A percentile compares a stretch with the other conserved stretches of the same genome.
phyloP scores from a whole-genome alignment of 2,329 filamentous ascomycete genomes.

The Xylaria sp. region DNA sequence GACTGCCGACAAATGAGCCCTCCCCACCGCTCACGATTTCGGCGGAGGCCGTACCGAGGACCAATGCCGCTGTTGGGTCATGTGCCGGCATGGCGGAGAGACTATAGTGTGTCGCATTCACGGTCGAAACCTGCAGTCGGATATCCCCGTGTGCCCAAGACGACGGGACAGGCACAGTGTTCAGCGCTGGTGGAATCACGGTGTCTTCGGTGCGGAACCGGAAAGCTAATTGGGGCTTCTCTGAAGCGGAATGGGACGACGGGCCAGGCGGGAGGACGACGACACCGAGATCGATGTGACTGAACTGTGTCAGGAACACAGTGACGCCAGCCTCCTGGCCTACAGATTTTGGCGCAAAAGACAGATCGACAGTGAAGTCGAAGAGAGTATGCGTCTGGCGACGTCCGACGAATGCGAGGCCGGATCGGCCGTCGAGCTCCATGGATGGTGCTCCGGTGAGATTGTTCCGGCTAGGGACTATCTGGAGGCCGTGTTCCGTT shows the following conservation, averaged over 20 bases:
- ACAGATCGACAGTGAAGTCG: slow-evolving; percentile 30
- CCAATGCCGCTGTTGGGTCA: slow-evolving; percentile 16
- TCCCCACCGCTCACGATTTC: slow-evolving; percentile 31
- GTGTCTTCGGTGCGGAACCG: slow-evolving; percentile 29
- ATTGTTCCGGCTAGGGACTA: slow-evolving; percentile 28
- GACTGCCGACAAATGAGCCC: slow-evolving; percentile 32
- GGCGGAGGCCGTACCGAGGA: slow-evolving; percentile 28
- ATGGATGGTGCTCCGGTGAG: slow-evolving; percentile 25
- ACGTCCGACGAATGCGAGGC: slow-evolving; percentile 31
- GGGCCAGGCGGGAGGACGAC: slow-evolving; percentile 19
- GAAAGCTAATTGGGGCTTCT: slow-evolving; percentile 21
- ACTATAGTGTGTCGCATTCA: slow-evolving; percentile 30
- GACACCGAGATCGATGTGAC: slow-evolving; percentile 33
- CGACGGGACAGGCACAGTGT: slow-evolving; percentile 22
- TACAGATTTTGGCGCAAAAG: slow-evolving; percentile 23
- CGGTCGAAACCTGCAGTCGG: slow-evolving; percentile 28
- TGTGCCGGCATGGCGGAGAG: slow-evolving; percentile 26
- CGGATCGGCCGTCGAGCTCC: slow-evolving; percentile 20
- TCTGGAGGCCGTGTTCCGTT: slow-evolving; percentile 21
- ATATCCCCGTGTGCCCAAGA: slow-evolving; percentile 26
- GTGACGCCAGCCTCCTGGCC: slow-evolving; percentile 33
- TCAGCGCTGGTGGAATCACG: slow-evolving; percentile 16
- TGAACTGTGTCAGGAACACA: slow-evolving; percentile 32
- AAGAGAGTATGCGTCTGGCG: slow-evolving; percentile 33
- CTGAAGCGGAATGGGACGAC: neutral